Base-by-base conservation (phyloP, 2,329 filamentous ascomycete genomes). In the Albifimbria verrucaria region DNA sequence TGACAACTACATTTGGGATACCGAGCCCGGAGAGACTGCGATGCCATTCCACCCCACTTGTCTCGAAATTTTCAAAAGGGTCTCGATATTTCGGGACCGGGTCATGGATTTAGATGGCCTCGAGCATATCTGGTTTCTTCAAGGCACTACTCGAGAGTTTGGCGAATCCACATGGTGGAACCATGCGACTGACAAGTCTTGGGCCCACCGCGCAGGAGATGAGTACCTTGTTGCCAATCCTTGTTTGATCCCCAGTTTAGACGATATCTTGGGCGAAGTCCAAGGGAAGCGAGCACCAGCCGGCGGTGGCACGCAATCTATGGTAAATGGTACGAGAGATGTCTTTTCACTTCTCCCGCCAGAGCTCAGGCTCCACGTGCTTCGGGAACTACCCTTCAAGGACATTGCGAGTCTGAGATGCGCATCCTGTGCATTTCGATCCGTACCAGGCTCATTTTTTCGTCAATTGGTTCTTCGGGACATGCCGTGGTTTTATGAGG, bases 11-110 rank as follows among this genome's bases (percentile, higher is more conserved):
- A 36, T 60, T 0, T 51, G 44, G 24, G 12, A 44, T 4, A 52
- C 55, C 1, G 43, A 44, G 0, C 26, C 39, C 1, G 25, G 52
- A 1, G 49, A 55, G 0, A 52, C 50, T 2, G 49, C 50, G 0
- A 58, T 68, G 47, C 63, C 65, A 1, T 68, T 68, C 15, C 66
- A 68, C 7, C 60, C 66, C 0, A 55, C 62, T 0, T 68, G 66
- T 43, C 50, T 68, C 1, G 66, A 68, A 47, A 49, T 68, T 1
- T 68, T 60, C 45, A 66, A 63, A 26, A 48, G 63, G n/a, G 65
- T 58, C 1, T 62, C 57, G 2, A 22, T 61, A 3, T 20, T 28
- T 6, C 55, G 59, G 2, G 47, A 50, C 22, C 52, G 58, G 1
- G 44, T 21, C 0, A 48, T 68, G 2, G 63, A 63, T 24, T 10